Conservation (phyloP, 2,329 filamentous ascomycete genomes). For the Cytospora piceae region DNA sequence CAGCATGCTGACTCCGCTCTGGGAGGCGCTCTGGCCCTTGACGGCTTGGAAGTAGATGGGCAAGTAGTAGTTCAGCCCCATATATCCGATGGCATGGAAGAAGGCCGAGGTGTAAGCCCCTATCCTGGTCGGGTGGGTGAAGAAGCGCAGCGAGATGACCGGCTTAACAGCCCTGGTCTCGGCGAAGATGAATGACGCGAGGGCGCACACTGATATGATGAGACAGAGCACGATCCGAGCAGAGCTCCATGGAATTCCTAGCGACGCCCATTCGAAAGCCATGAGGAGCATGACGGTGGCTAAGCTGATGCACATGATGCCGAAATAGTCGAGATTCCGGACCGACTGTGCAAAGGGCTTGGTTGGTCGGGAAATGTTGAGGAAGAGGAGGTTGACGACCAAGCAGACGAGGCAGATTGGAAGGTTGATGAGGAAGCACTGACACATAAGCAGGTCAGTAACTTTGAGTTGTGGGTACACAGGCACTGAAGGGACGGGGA, state of each 20-base stretch:
- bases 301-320: slow-evolving; percentile 7
- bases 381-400: slow-evolving; percentile 14
- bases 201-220: slow-evolving; percentile 5
- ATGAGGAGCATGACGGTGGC: slow-evolving; percentile 13
- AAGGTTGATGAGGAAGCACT: slow-evolving; percentile 25
- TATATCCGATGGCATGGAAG: slow-evolving; percentile 16
- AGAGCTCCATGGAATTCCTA: slow-evolving; percentile 11
- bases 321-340: slow-evolving; percentile 11
- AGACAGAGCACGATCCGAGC: slow-evolving; percentile 17
- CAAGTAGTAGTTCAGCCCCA: slow-evolving; percentile 31
- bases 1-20: slow-evolving; percentile 41
- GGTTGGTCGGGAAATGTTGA: slow-evolving; percentile 22
- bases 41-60: slow-evolving; percentile 41
- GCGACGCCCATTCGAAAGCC: slow-evolving; percentile 19
- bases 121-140: slow-evolving; percentile 23
- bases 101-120: slow-evolving; percentile 15
- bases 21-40: slow-evolving; percentile 36
- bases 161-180: slow-evolving; percentile 21
- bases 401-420: slow-evolving; percentile 22
- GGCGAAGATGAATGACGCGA: slow-evolving; percentile 15
- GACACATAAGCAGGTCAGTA: background rate
- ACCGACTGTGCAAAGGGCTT: slow-evolving; percentile 7
- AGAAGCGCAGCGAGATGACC: slow-evolving; percentile 26
- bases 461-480: background rate
- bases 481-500: no score